phyloP scores from a whole-genome alignment of 306 rosid species.

The Vigna trinervia region DNA sequence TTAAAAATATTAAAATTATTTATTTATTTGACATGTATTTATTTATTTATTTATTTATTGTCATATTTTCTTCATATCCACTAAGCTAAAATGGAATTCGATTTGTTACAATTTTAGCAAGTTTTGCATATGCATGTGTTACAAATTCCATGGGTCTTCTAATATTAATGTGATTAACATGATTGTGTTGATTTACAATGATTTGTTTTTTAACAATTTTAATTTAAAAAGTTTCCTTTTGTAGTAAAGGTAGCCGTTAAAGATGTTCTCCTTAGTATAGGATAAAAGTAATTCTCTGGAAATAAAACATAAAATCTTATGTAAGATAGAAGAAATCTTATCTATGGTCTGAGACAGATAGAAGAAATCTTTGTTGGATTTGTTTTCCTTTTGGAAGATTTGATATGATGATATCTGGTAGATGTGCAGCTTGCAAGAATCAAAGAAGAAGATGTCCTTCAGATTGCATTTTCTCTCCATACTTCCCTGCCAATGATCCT shows the following conservation, averaged over 20 bases:
- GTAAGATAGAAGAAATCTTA: slow-evolving; percentile 32
- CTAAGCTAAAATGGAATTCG: too few species aligned
- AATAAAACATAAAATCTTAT: slow-evolving; percentile 32
- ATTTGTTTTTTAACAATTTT: background rate
- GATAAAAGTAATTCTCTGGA: slow-evolving; percentile 28
- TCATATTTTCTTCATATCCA: too few species aligned
- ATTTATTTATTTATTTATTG: too few species aligned
- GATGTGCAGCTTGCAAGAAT: slow-evolving; percentile 83
- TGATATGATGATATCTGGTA: slow-evolving; percentile 44
- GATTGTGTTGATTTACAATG: background rate
- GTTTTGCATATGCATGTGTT: too few species aligned
- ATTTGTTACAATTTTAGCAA: too few species aligned
- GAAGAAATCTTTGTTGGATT: slow-evolving; percentile 48
- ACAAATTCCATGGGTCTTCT: background rate
- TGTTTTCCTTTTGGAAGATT: slow-evolving; percentile 2
- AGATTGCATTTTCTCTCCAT: slow-evolving; percentile 76
- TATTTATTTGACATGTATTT: too few species aligned
- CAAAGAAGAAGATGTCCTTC: slow-evolving; percentile 74
- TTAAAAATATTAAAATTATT: too few species aligned
- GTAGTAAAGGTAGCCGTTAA: slow-evolving; percentile 52
- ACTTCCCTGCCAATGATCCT: slow-evolving; percentile 75
- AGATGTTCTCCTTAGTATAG: background rate
- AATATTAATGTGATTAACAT: background rate
- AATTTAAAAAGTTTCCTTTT: slow-evolving; percentile 36
- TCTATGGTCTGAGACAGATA: slow-evolving; percentile 31